phyloP scores from a whole-genome alignment of 306 rosid genomes.

The Vigna reflexopilosa region DNA sequence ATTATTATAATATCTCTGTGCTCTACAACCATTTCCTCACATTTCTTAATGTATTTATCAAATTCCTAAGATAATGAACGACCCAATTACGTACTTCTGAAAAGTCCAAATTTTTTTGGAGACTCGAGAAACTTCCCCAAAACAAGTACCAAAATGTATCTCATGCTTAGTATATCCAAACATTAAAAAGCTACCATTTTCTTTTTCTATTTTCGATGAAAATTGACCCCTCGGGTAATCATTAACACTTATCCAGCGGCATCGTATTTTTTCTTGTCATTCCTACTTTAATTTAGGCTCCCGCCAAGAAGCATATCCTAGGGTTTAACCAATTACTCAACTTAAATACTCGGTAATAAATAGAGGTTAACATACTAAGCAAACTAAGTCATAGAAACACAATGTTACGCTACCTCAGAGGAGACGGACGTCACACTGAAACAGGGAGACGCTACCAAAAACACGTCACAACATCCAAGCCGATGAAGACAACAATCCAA shows the following conservation, averaged over 20 bases:
- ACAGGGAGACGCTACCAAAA: not conserved
- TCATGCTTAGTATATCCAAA: not conserved
- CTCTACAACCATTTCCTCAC: not conserved
- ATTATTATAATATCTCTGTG: not conserved
- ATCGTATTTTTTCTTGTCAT: not conserved
- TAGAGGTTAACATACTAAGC: not conserved
- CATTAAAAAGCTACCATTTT: not conserved
- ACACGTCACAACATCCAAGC: not conserved
- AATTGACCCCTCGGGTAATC: not conserved
- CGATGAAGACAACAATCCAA: not conserved
- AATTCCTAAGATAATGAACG: conserved; percentile 18
- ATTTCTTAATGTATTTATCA: conserved; percentile 1
- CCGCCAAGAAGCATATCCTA: not conserved
- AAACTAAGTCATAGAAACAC: not conserved
- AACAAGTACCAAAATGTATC: not conserved
- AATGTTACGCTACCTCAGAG: not conserved
- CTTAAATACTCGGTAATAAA: not conserved
- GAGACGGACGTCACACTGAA: not conserved
- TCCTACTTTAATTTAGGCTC: not conserved
- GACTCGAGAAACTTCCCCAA: not conserved
- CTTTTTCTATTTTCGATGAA: not conserved
- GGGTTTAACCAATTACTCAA: conserved; percentile 12
- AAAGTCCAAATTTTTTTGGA: conserved; percentile 13
- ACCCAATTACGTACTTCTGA: conserved; percentile 5
- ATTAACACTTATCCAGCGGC: not conserved